These are phyloP conservation scores for Trichophyton schoenleinii DNA, from an alignment of 2,329 filamentous ascomycete genomes.

Conservation along the genomic window DNA sequence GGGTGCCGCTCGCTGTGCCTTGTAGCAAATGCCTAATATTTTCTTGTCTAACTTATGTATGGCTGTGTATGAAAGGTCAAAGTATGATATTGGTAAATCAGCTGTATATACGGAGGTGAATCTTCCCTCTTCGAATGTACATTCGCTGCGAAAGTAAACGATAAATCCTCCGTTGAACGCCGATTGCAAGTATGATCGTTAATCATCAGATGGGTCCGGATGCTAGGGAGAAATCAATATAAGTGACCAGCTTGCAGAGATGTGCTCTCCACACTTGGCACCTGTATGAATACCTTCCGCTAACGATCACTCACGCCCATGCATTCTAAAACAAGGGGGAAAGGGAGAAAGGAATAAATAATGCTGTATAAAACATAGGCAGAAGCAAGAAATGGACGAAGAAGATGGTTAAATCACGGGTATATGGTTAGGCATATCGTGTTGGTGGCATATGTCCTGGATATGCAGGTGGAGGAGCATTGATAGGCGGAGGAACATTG, in stretches of 20 bases:
- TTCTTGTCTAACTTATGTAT: not conserved
- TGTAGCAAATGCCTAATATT: not conserved
- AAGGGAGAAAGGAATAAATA: not conserved
- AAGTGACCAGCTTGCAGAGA: not conserved
- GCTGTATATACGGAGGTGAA: not conserved
- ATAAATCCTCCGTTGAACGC: not conserved
- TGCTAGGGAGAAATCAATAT: not conserved
- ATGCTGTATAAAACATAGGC: not conserved
- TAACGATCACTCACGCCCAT: not conserved
- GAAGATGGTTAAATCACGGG: slow-evolving; percentile 1
- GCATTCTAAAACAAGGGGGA: not conserved
- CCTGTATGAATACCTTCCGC: not conserved
- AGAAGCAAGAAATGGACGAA: not conserved
- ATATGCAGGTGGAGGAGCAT: slow-evolving; percentile 9
- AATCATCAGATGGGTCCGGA: not conserved
- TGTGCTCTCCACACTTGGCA: not conserved
- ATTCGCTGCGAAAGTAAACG: not conserved
- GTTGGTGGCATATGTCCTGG: slow-evolving; percentile 9
- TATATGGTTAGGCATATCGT: slow-evolving; percentile 9
- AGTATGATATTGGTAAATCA: not conserved
- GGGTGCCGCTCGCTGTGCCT: not conserved
- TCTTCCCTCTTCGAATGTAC: not conserved
- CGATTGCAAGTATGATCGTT: not conserved
- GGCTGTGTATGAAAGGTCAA: not conserved
- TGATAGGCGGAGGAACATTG: slow-evolving; percentile 1